Evolutionary conservation across 306 rosid species (phyloP).

Genomic region (Quillaja saponaria): DNA sequence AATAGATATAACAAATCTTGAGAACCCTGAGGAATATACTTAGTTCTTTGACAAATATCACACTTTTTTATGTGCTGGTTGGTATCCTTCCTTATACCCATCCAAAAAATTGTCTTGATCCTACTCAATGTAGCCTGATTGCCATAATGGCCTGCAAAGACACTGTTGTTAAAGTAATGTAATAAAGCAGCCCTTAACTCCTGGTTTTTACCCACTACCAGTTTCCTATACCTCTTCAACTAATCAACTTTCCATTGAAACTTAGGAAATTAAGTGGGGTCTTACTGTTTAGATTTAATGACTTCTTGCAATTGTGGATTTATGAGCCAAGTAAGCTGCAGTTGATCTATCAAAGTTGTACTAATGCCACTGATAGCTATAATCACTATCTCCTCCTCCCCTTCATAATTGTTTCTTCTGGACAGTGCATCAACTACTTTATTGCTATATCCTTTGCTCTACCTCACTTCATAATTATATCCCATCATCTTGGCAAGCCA

Average conservation of each 20-base stretch:
- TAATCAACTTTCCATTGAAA: too few relatives aligned
- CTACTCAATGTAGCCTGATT: neutral
- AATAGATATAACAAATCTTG: neutral
- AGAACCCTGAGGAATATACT: neutral
- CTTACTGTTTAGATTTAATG: too few relatives aligned
- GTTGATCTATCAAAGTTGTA: neutral
- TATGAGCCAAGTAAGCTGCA: too few relatives aligned
- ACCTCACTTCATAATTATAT: neutral
- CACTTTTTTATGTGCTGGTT: neutral
- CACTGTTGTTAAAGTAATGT: too few relatives aligned
- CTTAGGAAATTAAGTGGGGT: too few relatives aligned
- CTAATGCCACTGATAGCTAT: neutral
- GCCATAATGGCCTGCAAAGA: neutral
- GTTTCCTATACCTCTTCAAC: too few relatives aligned
- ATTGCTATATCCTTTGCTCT: neutral
- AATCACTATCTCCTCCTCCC: rapidly evolving
- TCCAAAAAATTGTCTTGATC: neutral
- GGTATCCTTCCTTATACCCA: neutral
- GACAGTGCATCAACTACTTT: neutral
- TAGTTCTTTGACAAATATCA: neutral
- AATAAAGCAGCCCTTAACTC: too few relatives aligned
- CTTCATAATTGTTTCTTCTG: neutral
- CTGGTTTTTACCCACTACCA: too few relatives aligned
- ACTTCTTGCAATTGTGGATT: too few relatives aligned
- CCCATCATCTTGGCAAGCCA: neutral